Base-by-base conservation (phyloP, 495 filamentous ascomycete species). In the Paragyromitra xinjiangensis region DNA sequence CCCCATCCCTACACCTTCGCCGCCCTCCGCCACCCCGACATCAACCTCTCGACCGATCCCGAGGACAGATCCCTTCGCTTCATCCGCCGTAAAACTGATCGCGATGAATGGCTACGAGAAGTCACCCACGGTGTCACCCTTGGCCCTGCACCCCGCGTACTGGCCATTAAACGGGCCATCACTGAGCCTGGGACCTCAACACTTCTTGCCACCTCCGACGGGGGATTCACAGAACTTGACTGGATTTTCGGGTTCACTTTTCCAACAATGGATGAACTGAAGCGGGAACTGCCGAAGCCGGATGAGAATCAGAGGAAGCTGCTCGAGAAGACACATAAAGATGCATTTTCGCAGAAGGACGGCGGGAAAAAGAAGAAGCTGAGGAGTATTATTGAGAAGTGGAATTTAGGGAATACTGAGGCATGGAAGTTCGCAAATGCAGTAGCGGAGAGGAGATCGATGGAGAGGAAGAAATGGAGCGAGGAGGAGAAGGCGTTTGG, bases 381-480 rank as follows among this genome's bases (percentile, higher is more conserved):
- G 39, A 86, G 87, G 51, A 86, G 87, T 26, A 89, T 91, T 51
- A 87, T 92, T 19, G 95, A 98, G 86, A 91, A 92, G 74, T 99
- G 95, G 95, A 97, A 95, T 83, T 78, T 97, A 77, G 94, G 92
- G 5, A 94, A 97, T 83, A 92, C 92, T 8, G 95, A 99, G 84
- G 93, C 91, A 2, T 99, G 95, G 95, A 88, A 90, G 79, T 98
- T 99, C 80, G 91, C 92, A 8, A 86, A 90, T 78, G 95, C 95
- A 0, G 95, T 86, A 69, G 77, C 86, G 42, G 91, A 89, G 22
- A 81, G 92, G 53, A 84, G 86, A 44, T 80, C 83, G 56, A 83
- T 90, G 29, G 92, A 93, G 84, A 85, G 91, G 72, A 72, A 82
- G 73, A 86, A 86, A 84, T 94, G 91, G 91, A 91, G 92, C 80